Conservation (phyloP, 2,329 filamentous ascomycete species). For the Talaromyces islandicus region DNA sequence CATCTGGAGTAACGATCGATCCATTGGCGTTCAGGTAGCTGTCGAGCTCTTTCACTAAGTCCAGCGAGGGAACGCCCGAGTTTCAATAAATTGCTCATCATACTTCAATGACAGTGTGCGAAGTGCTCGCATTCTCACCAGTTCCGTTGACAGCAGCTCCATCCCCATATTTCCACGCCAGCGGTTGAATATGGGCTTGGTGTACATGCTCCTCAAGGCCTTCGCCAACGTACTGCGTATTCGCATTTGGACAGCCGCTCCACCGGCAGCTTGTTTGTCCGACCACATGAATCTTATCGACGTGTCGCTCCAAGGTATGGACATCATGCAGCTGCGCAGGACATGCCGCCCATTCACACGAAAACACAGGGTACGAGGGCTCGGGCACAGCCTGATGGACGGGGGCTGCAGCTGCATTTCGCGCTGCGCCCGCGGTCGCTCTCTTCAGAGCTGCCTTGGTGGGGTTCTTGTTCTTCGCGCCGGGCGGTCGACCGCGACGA, state of each 20-base stretch:
- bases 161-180: slow-evolving; percentile 56
- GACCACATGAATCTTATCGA: slow-evolving; percentile 49
- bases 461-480: slow-evolving; percentile 23
- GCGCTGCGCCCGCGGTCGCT: neutral
- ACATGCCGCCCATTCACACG: slow-evolving; percentile 55
- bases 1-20: slow-evolving; percentile 43
- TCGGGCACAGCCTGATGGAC: slow-evolving; percentile 13
- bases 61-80: slow-evolving; percentile 10
- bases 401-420: neutral
- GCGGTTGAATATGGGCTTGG: slow-evolving; percentile 44
- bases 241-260: slow-evolving; percentile 11
- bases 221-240: slow-evolving; percentile 18
- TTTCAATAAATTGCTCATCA: slow-evolving; percentile 11
- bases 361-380: slow-evolving; percentile 40
- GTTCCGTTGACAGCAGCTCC: slow-evolving; percentile 50
- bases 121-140: slow-evolving; percentile 43
- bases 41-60: slow-evolving; percentile 31
- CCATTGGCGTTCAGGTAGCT: slow-evolving; percentile 47
- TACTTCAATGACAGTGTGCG: slow-evolving; percentile 17
- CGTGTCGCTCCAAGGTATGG: slow-evolving; percentile 53
- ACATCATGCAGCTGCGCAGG: slow-evolving; percentile 56
- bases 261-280: slow-evolving; percentile 22
- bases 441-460: slow-evolving; percentile 10
- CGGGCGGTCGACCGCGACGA: slow-evolving; percentile 23
- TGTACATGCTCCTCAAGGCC: slow-evolving; percentile 49